Evolutionary conservation across 2,329 filamentous ascomycete genomes (phyloP).

Genomic region (Byssoonygena ceratinophila): DNA sequence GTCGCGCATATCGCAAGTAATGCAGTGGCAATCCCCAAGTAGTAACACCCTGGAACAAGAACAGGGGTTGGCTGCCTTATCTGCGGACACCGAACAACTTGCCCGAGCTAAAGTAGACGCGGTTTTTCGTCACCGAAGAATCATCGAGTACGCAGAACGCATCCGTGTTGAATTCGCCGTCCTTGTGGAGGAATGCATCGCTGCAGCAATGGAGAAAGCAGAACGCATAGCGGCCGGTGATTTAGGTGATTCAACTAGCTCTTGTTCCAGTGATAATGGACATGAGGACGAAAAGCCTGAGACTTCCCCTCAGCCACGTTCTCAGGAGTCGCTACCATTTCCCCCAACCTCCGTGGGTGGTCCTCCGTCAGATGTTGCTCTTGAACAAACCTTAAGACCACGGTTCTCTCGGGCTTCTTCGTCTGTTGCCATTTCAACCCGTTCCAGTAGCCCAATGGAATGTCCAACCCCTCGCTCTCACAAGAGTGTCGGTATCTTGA

Average conservation of each 20-base stretch:
- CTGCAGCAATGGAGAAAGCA: slow-evolving; percentile 81
- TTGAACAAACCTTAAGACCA: slow-evolving; percentile 41
- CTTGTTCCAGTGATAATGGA: slow-evolving; percentile 5
- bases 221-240: slow-evolving; percentile 77
- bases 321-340: slow-evolving; percentile 36
- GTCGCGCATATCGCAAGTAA: slow-evolving; percentile 81
- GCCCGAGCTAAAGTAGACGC: slow-evolving; percentile 86
- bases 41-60: slow-evolving; percentile 87
- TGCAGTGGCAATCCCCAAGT: slow-evolving; percentile 93
- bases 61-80: slow-evolving; percentile 76
- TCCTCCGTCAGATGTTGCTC: neutral
- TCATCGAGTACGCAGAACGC: slow-evolving; percentile 90
- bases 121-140: slow-evolving; percentile 78
- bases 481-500: slow-evolving; percentile 48
- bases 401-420: slow-evolving; percentile 45
- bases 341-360: neutral
- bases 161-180: slow-evolving; percentile 90
- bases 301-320: slow-evolving; percentile 34
- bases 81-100: slow-evolving; percentile 74
- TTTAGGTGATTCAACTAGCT: slow-evolving; percentile 59
- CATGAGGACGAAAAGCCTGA: neutral
- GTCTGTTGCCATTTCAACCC: slow-evolving; percentile 61
- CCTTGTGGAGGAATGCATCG: slow-evolving; percentile 89
- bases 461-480: slow-evolving; percentile 85
- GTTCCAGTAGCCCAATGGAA: slow-evolving; percentile 81